phyloP scores from a whole-genome alignment of 495 filamentous ascomycete species.

The Staphylotrichum longicolle region DNA sequence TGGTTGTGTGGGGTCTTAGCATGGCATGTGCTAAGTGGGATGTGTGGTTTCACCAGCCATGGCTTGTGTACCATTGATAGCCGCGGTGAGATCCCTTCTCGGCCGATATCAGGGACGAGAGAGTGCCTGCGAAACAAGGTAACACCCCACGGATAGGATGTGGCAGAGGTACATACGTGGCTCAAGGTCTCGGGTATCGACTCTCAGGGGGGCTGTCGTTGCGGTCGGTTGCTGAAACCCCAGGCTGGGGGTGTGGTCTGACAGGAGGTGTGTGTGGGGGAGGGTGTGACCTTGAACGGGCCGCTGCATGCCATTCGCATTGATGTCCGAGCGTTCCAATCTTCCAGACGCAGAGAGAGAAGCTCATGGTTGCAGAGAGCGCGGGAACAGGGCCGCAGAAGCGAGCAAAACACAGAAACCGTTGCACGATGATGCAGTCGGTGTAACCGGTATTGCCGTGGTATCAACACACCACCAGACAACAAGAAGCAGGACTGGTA shows the following conservation, averaged over 20 bases:
- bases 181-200: no score
- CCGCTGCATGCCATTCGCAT: slow-evolving; percentile 7
- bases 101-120: no score
- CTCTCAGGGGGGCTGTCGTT: background rate
- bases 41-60: no score
- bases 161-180: background rate
- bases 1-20: background rate
- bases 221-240: background rate
- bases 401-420: background rate
- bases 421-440: background rate
- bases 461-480: slow-evolving; percentile 6
- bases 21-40: background rate
- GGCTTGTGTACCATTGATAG: no score
- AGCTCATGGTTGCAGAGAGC: background rate
- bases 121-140: no score
- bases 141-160: background rate
- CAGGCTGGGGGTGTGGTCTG: background rate
- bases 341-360: background rate
- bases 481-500: no score
- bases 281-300: background rate
- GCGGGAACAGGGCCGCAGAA: slow-evolving; percentile 3
- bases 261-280: background rate
- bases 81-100: no score
- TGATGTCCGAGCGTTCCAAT: slow-evolving; percentile 2
- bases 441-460: slow-evolving; percentile 1